These are phyloP conservation scores for Nemania abortiva DNA, from an alignment of 2,329 filamentous ascomycete species.

Conservation along the genomic window DNA sequence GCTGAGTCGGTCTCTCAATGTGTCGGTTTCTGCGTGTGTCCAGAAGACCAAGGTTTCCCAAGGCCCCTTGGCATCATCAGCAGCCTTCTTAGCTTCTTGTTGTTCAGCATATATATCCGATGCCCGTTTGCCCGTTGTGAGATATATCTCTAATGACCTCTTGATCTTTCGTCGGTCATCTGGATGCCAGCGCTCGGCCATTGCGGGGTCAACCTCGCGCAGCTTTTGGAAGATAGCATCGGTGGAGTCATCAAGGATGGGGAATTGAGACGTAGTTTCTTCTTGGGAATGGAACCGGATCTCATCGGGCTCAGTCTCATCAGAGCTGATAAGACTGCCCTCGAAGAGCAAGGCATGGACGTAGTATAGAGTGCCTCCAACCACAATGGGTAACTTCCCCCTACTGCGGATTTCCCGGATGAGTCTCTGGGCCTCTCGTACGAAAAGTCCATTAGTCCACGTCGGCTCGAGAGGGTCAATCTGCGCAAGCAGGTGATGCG, in stretches of 20 bases:
- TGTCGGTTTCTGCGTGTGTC: conserved; percentile 80
- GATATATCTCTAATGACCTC: conserved; percentile 89
- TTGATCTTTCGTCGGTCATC: conserved; percentile 91
- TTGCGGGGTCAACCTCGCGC: conserved; percentile 83
- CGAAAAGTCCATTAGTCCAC: conserved; percentile 86
- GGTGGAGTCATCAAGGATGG: conserved; percentile 78
- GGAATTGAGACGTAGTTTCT: conserved; percentile 63
- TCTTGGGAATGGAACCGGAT: conserved; percentile 50
- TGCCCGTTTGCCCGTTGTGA: conserved; percentile 82
- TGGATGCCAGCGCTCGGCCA: conserved; percentile 94
- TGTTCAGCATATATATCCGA: conserved; percentile 92
- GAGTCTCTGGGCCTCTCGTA: conserved; percentile 72
- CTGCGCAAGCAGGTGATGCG: conserved; percentile 88
- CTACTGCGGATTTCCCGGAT: conserved; percentile 83
- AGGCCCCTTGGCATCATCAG: conserved; percentile 41
- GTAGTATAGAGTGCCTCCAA: conserved; percentile 97
- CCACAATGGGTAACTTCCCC: conserved; percentile 87
- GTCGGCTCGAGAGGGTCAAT: conserved; percentile 81
- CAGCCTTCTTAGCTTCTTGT: conserved; percentile 55
- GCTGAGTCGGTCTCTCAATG: conserved; percentile 78
- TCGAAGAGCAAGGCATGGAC: conserved; percentile 88
- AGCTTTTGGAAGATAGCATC: conserved; percentile 80
- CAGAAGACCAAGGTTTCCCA: conserved; percentile 82
- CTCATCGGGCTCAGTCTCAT: conserved; percentile 52
- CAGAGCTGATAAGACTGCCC: conserved; percentile 68